Percentiles rank a stretch among this genome's conserved stretches.
Conservation (phyloP, 768 basidiomycete species). For the Boletus reticuloceps region DNA sequence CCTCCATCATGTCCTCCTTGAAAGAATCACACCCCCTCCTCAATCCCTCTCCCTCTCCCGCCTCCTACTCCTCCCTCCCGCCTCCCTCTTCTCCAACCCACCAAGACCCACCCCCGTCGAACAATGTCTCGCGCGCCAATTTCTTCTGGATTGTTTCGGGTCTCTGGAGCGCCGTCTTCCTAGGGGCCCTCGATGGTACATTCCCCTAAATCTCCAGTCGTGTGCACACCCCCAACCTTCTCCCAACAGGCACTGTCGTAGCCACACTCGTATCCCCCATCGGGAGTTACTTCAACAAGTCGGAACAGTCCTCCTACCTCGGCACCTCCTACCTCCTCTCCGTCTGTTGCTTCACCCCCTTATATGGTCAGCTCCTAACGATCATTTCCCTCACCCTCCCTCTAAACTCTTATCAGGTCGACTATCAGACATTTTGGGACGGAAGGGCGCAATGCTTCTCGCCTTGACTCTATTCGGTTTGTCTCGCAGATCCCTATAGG, state of each 20-base stretch:
- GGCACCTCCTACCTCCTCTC: slow-evolving; percentile 87
- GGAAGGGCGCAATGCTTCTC: slow-evolving; percentile 84
- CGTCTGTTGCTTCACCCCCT: slow-evolving; percentile 87
- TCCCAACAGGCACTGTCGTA: slow-evolving; percentile 65
- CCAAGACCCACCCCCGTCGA: slow-evolving; percentile 33
- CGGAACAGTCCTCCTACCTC: slow-evolving; percentile 80
- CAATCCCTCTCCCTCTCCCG: slow-evolving; percentile 23
- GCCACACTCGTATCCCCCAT: slow-evolving; percentile 84
- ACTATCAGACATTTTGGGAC: slow-evolving; percentile 79
- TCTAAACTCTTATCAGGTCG: slow-evolving; percentile 52
- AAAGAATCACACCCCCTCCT: slow-evolving; percentile 60
- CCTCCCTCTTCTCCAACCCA: slow-evolving; percentile 29
- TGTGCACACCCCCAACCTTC: not conserved
- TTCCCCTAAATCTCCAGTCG: slow-evolving; percentile 6
- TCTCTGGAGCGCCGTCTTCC: slow-evolving; percentile 79
- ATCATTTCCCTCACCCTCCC: slow-evolving; percentile 2
- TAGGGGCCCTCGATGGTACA: slow-evolving; percentile 83
- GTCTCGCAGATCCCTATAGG: slow-evolving; percentile 20
- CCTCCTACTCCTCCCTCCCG: slow-evolving; percentile 47
- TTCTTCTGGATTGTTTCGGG: slow-evolving; percentile 71
- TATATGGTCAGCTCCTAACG: slow-evolving; percentile 59
- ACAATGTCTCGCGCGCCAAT: slow-evolving; percentile 51
- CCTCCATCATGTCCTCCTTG: slow-evolving; percentile 34
- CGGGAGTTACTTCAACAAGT: slow-evolving; percentile 80
- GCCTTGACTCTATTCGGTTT: slow-evolving; percentile 82